Evolutionary conservation across 495 filamentous ascomycete species (phyloP).

Genomic region (Neurospora terricola): DNA sequence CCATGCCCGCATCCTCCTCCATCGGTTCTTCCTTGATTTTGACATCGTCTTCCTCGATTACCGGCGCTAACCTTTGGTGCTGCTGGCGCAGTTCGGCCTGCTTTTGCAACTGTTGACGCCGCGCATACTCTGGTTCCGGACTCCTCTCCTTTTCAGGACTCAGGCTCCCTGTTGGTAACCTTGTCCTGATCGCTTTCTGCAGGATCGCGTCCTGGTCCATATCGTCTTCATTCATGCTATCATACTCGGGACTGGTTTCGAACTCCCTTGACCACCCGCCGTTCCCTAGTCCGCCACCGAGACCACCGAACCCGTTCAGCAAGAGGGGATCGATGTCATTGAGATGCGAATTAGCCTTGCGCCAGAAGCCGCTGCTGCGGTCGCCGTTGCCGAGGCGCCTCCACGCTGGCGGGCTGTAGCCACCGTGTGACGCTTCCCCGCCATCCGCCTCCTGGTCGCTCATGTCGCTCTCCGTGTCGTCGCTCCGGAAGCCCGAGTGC

Average conservation of each 20-base stretch:
- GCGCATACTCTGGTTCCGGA: constrained; percentile 33
- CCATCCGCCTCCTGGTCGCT: constrained; percentile 21
- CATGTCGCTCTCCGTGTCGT: constrained; percentile 25
- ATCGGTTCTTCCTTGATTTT: constrained; percentile 23
- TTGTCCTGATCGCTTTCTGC: constrained; percentile 37
- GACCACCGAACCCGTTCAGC: constrained; percentile 14
- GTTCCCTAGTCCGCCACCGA: neutral
- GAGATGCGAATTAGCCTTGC: constrained; percentile 19
- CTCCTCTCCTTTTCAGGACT: constrained; percentile 41
- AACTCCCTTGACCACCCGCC: constrained; percentile 11
- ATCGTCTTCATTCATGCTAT: constrained; percentile 22
- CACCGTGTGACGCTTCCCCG: constrained; percentile 29
- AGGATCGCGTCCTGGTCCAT: constrained; percentile 26
- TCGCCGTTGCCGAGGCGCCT: constrained; percentile 42
- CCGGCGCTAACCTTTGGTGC: neutral
- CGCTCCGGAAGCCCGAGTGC: constrained; percentile 65
- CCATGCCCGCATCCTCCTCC: constrained; percentile 4
- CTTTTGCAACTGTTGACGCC: constrained; percentile 13
- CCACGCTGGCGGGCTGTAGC: constrained; percentile 49
- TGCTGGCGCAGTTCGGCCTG: constrained; percentile 6
- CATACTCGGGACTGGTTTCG: constrained; percentile 19
- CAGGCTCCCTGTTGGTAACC: constrained; percentile 41
- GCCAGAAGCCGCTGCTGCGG: constrained; percentile 47
- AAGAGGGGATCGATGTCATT: constrained; percentile 19
- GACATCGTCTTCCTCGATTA: constrained; percentile 6